A percentile compares a stretch with the other conserved stretches of the same genome.
Evolutionary conservation across 2,329 filamentous ascomycete genomes (phyloP).

Genomic region (Pseudogymnoascus pannorum): DNA sequence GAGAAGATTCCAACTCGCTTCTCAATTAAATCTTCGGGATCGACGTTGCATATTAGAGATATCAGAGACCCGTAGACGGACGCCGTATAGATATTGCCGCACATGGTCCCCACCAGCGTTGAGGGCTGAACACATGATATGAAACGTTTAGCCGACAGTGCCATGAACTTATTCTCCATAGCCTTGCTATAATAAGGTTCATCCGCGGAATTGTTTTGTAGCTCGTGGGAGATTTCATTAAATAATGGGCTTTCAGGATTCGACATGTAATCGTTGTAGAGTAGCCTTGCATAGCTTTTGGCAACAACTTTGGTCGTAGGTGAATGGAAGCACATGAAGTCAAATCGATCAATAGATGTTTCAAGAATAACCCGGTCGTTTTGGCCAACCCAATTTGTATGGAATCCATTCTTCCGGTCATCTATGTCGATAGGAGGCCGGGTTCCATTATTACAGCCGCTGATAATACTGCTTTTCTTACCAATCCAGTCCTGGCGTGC

Average conservation of each 20-base stretch:
- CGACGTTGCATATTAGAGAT: conserved; percentile 42
- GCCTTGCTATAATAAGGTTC: conserved; percentile 69
- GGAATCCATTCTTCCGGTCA: conserved; percentile 31
- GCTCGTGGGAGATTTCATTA: conserved; percentile 62
- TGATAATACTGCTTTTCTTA: too few relatives aligned
- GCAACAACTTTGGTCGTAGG: conserved; percentile 76
- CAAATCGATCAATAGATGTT: conserved; percentile 66
- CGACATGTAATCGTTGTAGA: conserved; percentile 74
- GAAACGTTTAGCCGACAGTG: conserved; percentile 71
- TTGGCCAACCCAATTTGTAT: conserved; percentile 35
- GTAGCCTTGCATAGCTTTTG: conserved; percentile 71
- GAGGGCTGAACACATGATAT: conserved; percentile 63
- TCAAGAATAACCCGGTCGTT: conserved; percentile 48
- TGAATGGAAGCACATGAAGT: conserved; percentile 71
- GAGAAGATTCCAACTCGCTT: conserved; percentile 47
- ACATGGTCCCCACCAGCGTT: conserved; percentile 67
- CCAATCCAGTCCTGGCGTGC: conserved; percentile 53
- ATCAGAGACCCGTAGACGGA: conserved; percentile 47
- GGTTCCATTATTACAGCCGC: too few relatives aligned
- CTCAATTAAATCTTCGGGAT: conserved; percentile 44
- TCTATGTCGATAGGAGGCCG: too few relatives aligned
- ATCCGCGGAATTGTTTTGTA: conserved; percentile 68
- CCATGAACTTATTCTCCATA: conserved; percentile 77
- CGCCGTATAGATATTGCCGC: conserved; percentile 52
- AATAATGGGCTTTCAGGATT: conserved; percentile 60